Evolutionary conservation across 768 basidiomycete species (phyloP).

Genomic region (Auricularia auricula-judae): DNA sequence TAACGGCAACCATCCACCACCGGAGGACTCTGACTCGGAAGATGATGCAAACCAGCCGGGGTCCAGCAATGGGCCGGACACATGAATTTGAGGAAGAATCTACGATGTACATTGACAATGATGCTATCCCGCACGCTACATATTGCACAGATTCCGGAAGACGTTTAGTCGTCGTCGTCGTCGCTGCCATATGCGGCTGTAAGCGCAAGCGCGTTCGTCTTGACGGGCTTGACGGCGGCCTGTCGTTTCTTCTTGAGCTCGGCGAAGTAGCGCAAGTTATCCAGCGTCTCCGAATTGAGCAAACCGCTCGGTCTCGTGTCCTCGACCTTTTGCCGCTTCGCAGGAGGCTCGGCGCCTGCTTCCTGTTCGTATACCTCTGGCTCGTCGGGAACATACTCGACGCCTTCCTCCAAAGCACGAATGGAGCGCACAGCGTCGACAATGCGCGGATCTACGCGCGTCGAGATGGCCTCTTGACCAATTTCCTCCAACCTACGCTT

Average conservation of each 20-base stretch:
- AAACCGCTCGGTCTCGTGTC: constrained; percentile 39
- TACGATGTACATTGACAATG: neutral
- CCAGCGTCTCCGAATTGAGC: constrained; percentile 73
- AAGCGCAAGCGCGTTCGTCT: neutral
- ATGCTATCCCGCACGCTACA: neutral
- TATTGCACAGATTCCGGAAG: neutral
- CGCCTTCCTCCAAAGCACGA: constrained; percentile 79
- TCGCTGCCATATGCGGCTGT: neutral
- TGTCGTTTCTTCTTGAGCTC: constrained; percentile 70
- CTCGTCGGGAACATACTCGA: constrained; percentile 19
- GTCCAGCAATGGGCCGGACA: neutral
- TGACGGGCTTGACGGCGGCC: constrained; percentile 9
- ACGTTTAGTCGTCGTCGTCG: neutral
- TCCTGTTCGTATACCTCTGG: constrained; percentile 21
- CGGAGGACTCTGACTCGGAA: neutral
- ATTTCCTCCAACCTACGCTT: constrained; percentile 71
- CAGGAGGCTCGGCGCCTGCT: constrained; percentile 15
- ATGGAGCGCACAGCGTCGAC: constrained; percentile 82
- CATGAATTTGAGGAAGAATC: neutral
- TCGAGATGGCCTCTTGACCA: constrained; percentile 75
- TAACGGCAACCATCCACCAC: neutral
- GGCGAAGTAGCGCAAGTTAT: constrained; percentile 84
- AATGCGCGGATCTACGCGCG: constrained; percentile 76
- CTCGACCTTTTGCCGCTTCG: constrained; percentile 23
- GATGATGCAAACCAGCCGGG: neutral